Evolutionary conservation across 176 grass and related monocot genomes (phyloP).

Genomic region (Eleusine indica): DNA sequence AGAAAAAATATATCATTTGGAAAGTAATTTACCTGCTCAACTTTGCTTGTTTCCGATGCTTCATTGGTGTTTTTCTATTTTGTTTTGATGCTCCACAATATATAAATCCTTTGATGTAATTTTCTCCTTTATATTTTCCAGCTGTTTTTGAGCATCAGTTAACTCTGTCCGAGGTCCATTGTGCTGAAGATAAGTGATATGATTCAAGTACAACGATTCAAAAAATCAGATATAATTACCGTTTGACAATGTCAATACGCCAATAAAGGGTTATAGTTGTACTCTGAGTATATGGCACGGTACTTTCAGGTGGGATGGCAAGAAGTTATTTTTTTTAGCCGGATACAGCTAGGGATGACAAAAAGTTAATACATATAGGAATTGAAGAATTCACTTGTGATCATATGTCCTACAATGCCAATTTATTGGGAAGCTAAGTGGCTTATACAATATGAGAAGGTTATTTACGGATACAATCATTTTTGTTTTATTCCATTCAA

Average conservation of each 20-base stretch:
- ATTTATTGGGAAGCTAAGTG: not conserved
- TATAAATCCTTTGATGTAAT: constrained; percentile 58
- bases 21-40: constrained; percentile 66
- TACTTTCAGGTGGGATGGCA: constrained; percentile 8
- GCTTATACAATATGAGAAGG: not conserved
- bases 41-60: constrained; percentile 63
- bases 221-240: not conserved
- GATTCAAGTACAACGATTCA: constrained; percentile 15
- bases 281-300: not conserved
- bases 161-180: constrained; percentile 67
- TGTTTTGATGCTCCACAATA: constrained; percentile 60
- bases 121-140: constrained; percentile 67
- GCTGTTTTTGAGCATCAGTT: constrained; percentile 67
- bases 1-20: not conserved
- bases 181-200: constrained; percentile 58
- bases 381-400: constrained; percentile 1
- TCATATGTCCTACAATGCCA: not conserved
- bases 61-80: constrained; percentile 58
- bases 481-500: not conserved
- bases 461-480: not conserved
- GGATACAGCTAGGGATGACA: not conserved
- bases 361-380: not conserved
- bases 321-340: not conserved
- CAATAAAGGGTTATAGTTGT: not conserved
- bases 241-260: not conserved